Evolutionary conservation across 768 basidiomycete genomes (phyloP).

Genomic region (Termitomyces sp.): DNA sequence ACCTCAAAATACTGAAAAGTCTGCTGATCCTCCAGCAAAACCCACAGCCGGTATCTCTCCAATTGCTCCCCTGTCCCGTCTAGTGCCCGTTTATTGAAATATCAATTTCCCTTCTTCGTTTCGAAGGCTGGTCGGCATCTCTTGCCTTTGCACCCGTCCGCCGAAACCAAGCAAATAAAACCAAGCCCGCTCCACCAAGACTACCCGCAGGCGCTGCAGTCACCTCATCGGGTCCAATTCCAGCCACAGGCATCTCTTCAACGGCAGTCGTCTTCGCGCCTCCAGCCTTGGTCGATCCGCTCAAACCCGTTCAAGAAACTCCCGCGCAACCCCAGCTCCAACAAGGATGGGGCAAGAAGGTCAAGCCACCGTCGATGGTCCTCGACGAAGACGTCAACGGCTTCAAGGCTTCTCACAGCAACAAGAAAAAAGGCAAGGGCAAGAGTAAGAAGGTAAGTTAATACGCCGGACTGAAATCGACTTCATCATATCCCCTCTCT

Average conservation of each 20-base stretch:
- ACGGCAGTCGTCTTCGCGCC: constrained; percentile 73
- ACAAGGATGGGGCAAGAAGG: constrained; percentile 83
- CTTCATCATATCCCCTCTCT: constrained; percentile 7
- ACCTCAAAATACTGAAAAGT: constrained; percentile 18
- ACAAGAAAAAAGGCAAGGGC: constrained; percentile 53
- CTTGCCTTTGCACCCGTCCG: constrained; percentile 87
- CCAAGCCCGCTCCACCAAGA: constrained; percentile 49
- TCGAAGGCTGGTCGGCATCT: constrained; percentile 83
- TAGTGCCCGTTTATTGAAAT: constrained; percentile 60
- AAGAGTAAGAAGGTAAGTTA: constrained; percentile 58
- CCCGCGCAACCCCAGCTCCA: constrained; percentile 34
- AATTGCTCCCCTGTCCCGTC: constrained; percentile 42
- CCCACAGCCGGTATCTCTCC: constrained; percentile 58
- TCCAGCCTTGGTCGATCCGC: constrained; percentile 49
- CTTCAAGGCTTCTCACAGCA: constrained; percentile 59
- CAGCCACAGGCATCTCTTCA: constrained; percentile 16
- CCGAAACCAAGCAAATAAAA: constrained; percentile 52
- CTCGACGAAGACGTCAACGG: constrained; percentile 89
- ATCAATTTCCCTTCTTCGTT: constrained; percentile 30
- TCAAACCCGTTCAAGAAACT: constrained; percentile 24
- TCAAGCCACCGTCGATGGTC: constrained; percentile 88
- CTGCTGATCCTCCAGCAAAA: constrained; percentile 30
- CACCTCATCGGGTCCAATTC: constrained; percentile 25
- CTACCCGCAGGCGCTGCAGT: constrained; percentile 64
- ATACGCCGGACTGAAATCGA: background rate